Conservation (phyloP, 2,329 filamentous ascomycete species). For the Macroventuria anomochaeta region DNA sequence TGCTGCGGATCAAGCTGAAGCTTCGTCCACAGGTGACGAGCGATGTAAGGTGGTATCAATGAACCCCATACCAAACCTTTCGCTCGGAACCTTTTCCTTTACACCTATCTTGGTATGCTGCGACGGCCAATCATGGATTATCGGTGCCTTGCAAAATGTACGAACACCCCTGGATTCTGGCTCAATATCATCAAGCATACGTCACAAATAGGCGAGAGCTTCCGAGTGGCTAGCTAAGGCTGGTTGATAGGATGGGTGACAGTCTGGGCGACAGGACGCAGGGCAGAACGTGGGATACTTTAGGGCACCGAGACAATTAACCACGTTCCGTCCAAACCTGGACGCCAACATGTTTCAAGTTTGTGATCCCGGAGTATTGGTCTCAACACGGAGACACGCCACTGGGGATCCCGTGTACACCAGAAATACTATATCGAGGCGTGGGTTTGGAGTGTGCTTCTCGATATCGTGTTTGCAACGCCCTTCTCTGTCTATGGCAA, state of each 20-base stretch:
- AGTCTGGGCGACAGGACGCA: too few relatives aligned
- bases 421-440: background rate
- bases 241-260: too few relatives aligned
- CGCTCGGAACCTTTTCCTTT: slow-evolving; percentile 39
- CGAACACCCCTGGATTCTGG: too few relatives aligned
- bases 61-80: slow-evolving; percentile 29
- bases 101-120: slow-evolving; percentile 30
- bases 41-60: slow-evolving; percentile 20
- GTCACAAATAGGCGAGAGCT: too few relatives aligned
- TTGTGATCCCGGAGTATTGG: background rate
- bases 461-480: background rate
- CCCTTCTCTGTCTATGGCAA: background rate
- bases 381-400: slow-evolving; percentile 1
- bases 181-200: too few relatives aligned
- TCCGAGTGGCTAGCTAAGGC: too few relatives aligned
- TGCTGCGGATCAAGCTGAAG: slow-evolving; percentile 38
- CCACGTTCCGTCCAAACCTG: too few relatives aligned
- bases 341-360: background rate
- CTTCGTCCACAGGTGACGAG: slow-evolving; percentile 45
- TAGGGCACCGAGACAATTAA: too few relatives aligned
- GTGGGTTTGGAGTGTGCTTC: background rate
- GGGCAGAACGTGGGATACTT: too few relatives aligned
- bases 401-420: background rate
- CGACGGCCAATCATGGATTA: slow-evolving; percentile 39
- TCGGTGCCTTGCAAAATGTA: too few relatives aligned